Evolutionary conservation across 495 filamentous ascomycete species (phyloP).

Genomic region (Cryomyces minteri): DNA sequence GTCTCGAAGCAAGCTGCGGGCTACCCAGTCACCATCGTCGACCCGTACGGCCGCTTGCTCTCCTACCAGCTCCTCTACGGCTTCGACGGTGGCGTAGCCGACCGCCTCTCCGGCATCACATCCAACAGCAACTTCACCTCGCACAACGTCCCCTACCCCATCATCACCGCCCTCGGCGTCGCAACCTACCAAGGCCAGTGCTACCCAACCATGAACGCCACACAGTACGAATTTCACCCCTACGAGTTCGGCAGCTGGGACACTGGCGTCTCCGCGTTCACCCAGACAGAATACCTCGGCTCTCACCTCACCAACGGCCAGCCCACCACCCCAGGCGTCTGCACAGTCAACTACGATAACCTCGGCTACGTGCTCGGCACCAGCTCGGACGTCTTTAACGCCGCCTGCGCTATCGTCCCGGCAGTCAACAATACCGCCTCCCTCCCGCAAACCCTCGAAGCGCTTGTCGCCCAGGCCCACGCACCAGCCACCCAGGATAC

Average conservation of each 20-base stretch:
- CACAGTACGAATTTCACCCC: constrained; percentile 27
- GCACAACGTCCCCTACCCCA: constrained; percentile 24
- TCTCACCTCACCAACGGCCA: constrained; percentile 19
- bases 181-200: constrained; percentile 17
- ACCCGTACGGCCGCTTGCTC: constrained; percentile 25
- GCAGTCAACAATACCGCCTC: constrained; percentile 1
- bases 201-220: constrained; percentile 17
- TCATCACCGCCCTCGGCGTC: constrained; percentile 22
- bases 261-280: constrained; percentile 23
- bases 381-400: constrained; percentile 21
- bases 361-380: constrained; percentile 31
- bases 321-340: constrained; percentile 12
- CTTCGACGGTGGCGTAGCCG: constrained; percentile 20
- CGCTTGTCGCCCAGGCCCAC: constrained; percentile 8
- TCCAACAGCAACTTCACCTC: constrained; percentile 19
- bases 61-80: constrained; percentile 22
- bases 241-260: constrained; percentile 32
- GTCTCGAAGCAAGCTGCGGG: constrained; percentile 21
- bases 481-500: constrained; percentile 11
- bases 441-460: constrained; percentile 6
- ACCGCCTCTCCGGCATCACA: constrained; percentile 17
- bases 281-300: constrained; percentile 25
- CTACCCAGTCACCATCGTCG: constrained; percentile 23
- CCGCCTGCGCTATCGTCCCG: constrained; percentile 12
- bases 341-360: constrained; percentile 29